Evolutionary conservation across 306 rosid genomes (phyloP), one percentile per base, ranked within the genome.

Genomic region (Echinosophora koreensis): DNA sequence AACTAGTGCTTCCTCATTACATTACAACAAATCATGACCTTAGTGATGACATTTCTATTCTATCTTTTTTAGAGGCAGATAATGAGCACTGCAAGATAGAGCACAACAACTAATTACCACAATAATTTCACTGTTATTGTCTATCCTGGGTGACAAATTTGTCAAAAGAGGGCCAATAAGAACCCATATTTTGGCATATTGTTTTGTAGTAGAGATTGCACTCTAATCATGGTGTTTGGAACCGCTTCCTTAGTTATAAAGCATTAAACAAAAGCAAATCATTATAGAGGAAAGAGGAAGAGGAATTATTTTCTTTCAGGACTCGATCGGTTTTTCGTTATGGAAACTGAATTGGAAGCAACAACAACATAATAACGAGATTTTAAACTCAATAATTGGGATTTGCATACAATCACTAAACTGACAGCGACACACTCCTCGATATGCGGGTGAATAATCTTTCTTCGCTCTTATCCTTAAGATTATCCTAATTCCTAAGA

Each of bases 301-400:
- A n/a, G n/a, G n/a, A n/a, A 18, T 28, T 2, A 63, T 44, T 42
- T 44, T 16, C 28, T 8, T 32, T 30, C 3, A n/a, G 56, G 47
- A 51, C 3, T 12, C 37, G 18, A 14, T 22, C n/a, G n/a, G n/a
- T 18, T 55, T 60, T 11, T 51, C 22, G 55, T 79, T 57, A 44
- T 82, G 83, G 68, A 42, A 65, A 78, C 83, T 80, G 85, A 85
- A 82, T 79, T 47, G 73, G 71, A 82, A 52, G 82, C 82, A 71
- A 79, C 82, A 65, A 39, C 14, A 37, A 38, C 39, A 65, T 6
- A 12, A 60, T 60, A 4, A 7, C 5, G 15, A 16, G 32, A 27
- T 42, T 38, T 1, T 6, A 41, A n/a, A 51, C 55, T 16, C 30
- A n/a, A 50, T 69, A 35, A 6, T 4, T 37, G 41, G 41, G 7